Evolutionary conservation across 306 rosid species (phyloP).

Genomic region (Dalbergia oliveri): DNA sequence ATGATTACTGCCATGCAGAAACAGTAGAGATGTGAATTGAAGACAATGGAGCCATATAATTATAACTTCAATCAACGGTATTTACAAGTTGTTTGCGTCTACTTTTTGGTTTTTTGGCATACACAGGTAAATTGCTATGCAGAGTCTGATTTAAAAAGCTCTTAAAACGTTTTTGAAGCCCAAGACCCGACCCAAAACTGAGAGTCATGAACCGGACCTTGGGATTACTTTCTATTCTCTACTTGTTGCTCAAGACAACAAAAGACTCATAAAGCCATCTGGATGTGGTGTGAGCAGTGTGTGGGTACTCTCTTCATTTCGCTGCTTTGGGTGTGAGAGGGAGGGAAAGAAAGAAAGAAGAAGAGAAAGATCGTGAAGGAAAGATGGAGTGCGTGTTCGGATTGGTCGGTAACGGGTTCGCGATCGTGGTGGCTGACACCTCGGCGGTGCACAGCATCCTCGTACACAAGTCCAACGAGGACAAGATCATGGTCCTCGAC

Average conservation of each 20-base stretch:
- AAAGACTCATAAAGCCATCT: background rate
- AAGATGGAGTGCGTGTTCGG: conserved; percentile 91
- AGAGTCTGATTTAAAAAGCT: too few relatives aligned
- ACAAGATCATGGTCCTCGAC: conserved; percentile 98
- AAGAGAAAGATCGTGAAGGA: background rate
- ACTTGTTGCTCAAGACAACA: background rate
- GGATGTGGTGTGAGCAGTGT: background rate
- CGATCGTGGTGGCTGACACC: conserved; percentile 87
- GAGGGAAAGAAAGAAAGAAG: background rate
- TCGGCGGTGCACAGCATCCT: conserved; percentile 95
- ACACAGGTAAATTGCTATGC: too few relatives aligned
- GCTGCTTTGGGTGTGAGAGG: background rate
- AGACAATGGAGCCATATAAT: too few relatives aligned
- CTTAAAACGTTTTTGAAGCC: too few relatives aligned
- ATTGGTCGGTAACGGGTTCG: conserved; percentile 79
- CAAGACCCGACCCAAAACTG: too few relatives aligned
- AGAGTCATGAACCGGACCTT: too few relatives aligned
- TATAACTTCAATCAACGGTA: too few relatives aligned
- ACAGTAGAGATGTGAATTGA: too few relatives aligned
- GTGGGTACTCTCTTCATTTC: background rate
- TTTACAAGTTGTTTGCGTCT: too few relatives aligned
- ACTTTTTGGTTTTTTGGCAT: too few relatives aligned
- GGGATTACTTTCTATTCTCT: background rate
- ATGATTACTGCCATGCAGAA: too few relatives aligned
- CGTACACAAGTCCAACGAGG: conserved; percentile 95